Base-by-base conservation (phyloP, 306 rosid species). In the Ochetophila trinervis region DNA sequence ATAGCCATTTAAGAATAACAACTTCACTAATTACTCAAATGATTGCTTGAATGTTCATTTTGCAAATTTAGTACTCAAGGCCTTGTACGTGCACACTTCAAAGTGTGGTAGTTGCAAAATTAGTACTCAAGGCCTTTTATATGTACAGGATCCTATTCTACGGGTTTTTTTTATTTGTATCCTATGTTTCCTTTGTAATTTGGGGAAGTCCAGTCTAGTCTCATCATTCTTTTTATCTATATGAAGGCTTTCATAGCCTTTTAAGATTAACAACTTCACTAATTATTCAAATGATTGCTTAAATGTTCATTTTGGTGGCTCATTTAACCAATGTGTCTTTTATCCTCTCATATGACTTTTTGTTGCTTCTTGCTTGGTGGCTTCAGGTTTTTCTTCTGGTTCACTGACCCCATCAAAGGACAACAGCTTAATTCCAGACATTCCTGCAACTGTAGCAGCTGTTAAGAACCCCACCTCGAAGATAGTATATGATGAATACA, bases 381-480 rank as follows among this genome's bases (percentile, higher is more conserved):
- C 57, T 72, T 53, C 81, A 90, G 96, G 96, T 71, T 90, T 85
- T 74, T 83, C 85, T 55, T 53, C 85, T 53, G 87, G 76, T 14
- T 56, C 82, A 5, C 73, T 79, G 69, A 44, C 78, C 72, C 78
- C 82, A 32, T 9, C 80, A 2, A 66, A 76, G 73, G 94, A 81
- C 49, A 80, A 61, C 76, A 62, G 67, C 61, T 14, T 87, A 57
- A 65, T 79, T 68, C 71, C 85, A 52, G 89, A 88, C 8, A 60
- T 77, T 69, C 85, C 91, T 1, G 72, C 95, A 42, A 90, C 91
- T 57, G 83, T 87, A 42, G 76, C 88, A 16, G 89, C 88, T 47
- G 73, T 87, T 53, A 85, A 81, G 72, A 87, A 85, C 63, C 96
- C 96, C 48, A 73, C 87, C 62, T 83, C 88, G 9, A 87, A 87